Base-by-base conservation (phyloP, 805 yeast genomes). In the Ogataea glucozyma region DNA sequence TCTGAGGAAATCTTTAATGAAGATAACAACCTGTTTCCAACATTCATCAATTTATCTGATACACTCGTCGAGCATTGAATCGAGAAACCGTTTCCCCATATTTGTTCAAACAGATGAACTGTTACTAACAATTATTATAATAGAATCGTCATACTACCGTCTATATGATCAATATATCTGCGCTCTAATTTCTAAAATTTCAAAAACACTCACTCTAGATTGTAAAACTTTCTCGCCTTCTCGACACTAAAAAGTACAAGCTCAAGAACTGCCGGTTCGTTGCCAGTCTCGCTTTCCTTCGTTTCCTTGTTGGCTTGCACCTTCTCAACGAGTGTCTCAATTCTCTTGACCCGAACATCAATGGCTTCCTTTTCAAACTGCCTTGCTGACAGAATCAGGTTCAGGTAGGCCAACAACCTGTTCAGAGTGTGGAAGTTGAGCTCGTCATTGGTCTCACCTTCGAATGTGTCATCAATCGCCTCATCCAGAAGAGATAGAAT, bases 351-450 rank as follows among this genome's bases (percentile, higher is more conserved):
- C 5, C 45, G 44, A 6, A 30, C 31, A 4, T 14, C 20, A 8
- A 48, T 32, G 4, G 34, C 47, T 1, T 39, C 43, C n/a, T 39
- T 37, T 11, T 45, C 41, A 24, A 52, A 52, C 18, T 20, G 13
- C 7, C 35, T 30, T n/a, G 54, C 44, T 74, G 67, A 41, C 26
- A 51, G 37, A 7, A 57, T 21, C 35, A 85, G 69, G 54, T 83
- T 83, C 49, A 84, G 61, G 60, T 73, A 79, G 4, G 82, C 75
- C 30, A 81, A 62, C 7, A 85, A 58, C 3, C 74, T 64, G 30
- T 75, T 68, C 29, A 78, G 61, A 13, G 60, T 56, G 4, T 63
- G 56, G 12, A 43, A 14, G 21, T 43, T 26, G 26, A 42, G 18
- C 30, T 36, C 34, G 19, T 24, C 30, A 17, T 26, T 29, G 7